Percentiles rank a stretch among this genome's conserved stretches.
These are phyloP conservation scores for Coemansia sp. DNA, from an alignment of 192 early-diverging fungal species.

Conservation along the genomic window DNA sequence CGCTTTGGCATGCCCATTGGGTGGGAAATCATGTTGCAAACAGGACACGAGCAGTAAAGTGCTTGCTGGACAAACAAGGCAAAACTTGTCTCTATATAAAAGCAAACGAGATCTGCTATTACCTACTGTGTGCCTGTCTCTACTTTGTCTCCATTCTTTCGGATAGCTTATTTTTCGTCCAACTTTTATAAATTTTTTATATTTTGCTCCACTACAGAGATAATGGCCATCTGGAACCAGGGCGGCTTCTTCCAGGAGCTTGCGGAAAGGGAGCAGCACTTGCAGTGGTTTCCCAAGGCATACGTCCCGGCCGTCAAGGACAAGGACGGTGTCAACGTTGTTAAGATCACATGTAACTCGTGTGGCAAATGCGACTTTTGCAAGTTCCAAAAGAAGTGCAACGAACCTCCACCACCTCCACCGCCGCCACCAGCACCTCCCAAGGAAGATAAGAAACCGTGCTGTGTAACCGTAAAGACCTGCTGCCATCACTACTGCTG, in stretches of 20 bases:
- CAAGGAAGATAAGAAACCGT: neutral
- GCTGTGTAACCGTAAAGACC: conserved; percentile 12
- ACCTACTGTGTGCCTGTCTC: too few species aligned
- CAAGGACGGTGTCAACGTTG: conserved; percentile 38
- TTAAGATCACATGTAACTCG: conserved; percentile 33
- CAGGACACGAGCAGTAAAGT: too few species aligned
- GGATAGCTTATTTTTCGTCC: neutral
- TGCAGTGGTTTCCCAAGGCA: conserved; percentile 52
- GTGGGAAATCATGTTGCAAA: too few species aligned
- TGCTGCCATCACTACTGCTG: conserved; percentile 30
- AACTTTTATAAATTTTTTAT: neutral
- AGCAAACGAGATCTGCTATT: too few species aligned
- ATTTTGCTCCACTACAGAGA: too few species aligned
- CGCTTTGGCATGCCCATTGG: too few species aligned
- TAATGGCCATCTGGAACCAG: conserved; percentile 50
- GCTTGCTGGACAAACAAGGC: too few species aligned
- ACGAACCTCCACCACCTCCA: conserved; percentile 10
- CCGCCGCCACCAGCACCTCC: conserved; percentile 10
- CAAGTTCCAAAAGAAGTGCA: conserved; percentile 13
- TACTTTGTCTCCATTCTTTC: neutral
- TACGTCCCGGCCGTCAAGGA: conserved; percentile 46
- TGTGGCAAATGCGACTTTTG: conserved; percentile 45
- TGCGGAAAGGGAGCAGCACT: conserved; percentile 52
- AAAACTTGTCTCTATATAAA: too few species aligned
- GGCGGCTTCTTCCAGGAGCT: conserved; percentile 55